phyloP scores from a whole-genome alignment of 352 stramenopile genomes.

The Thalassiosira exigua region DNA sequence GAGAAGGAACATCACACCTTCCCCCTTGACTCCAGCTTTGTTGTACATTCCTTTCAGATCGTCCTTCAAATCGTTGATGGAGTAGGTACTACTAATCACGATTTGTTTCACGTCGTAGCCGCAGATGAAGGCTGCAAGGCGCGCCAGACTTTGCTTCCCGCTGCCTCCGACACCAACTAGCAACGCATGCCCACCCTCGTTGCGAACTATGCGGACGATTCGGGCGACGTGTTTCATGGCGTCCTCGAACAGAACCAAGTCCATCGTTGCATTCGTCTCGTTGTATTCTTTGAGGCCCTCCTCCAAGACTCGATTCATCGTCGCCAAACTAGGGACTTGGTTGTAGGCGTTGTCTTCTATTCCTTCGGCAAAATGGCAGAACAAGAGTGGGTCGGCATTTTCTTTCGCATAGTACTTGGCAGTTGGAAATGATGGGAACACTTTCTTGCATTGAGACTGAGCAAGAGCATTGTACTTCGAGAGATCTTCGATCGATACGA shows the following conservation, averaged over 20 bases:
- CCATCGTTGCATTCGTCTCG: constrained; percentile 93
- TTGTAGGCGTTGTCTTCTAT: constrained; percentile 62
- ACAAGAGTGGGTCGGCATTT: constrained; percentile 91
- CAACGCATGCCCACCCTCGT: constrained; percentile 94
- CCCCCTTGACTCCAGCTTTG: constrained; percentile 91
- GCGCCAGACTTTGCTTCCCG: constrained; percentile 94
- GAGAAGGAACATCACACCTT: constrained; percentile 95
- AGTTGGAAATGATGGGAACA: constrained; percentile 82
- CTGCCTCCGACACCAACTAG: constrained; percentile 95
- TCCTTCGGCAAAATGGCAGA: constrained; percentile 92
- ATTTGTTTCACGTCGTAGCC: constrained; percentile 95
- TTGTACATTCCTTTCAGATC: constrained; percentile 96
- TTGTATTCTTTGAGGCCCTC: constrained; percentile 94
- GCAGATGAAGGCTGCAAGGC: constrained; percentile 94
- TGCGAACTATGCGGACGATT: constrained; percentile 95
- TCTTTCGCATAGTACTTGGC: constrained; percentile 84
- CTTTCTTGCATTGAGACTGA: constrained; percentile 92
- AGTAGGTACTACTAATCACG: constrained; percentile 93
- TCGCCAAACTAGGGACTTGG: constrained; percentile 75
- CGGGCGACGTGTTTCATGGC: constrained; percentile 95
- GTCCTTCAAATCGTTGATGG: constrained; percentile 96
- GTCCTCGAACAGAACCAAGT: constrained; percentile 97
- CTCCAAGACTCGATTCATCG: constrained; percentile 89
- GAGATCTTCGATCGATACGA: constrained; percentile 94
- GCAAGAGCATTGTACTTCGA: constrained; percentile 90